These are phyloP conservation scores for Erigeron philadelphicus DNA, from an alignment of 140 eudicot genomes.

Conservation along the genomic window DNA sequence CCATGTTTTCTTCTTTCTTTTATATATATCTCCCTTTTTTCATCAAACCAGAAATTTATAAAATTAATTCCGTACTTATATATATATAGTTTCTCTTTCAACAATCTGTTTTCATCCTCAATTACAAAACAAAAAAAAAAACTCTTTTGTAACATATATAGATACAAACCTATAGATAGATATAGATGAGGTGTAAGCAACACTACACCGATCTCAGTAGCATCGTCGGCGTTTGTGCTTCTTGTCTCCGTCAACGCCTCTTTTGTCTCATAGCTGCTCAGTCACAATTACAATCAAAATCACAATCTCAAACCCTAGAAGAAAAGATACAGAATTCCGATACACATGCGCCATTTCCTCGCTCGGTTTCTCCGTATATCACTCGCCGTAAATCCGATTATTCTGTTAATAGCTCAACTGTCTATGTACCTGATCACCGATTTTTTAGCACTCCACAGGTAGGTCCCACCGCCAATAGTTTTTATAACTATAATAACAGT, in stretches of 20 bases:
- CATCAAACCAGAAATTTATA: too few relatives aligned
- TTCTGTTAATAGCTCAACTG: slow-evolving; percentile 1
- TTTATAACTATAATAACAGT: not conserved
- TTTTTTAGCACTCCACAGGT: slow-evolving; percentile 70
- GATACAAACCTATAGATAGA: slow-evolving; percentile 17
- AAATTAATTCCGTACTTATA: too few relatives aligned
- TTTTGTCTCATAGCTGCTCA: slow-evolving; percentile 42
- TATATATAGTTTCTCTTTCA: too few relatives aligned
- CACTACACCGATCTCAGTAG: slow-evolving; percentile 55
- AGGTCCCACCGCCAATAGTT: slow-evolving; percentile 25
- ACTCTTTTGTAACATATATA: not conserved
- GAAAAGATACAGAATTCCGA: slow-evolving; percentile 24
- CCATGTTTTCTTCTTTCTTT: too few relatives aligned
- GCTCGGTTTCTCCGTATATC: slow-evolving; percentile 84
- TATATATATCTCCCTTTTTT: too few relatives aligned
- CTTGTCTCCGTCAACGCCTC: slow-evolving; percentile 72
- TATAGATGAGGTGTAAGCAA: slow-evolving; percentile 50
- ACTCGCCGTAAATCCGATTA: slow-evolving; percentile 61
- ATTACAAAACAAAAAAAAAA: too few relatives aligned
- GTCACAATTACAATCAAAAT: slow-evolving; percentile 21
- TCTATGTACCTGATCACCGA: slow-evolving; percentile 34
- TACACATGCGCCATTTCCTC: slow-evolving; percentile 48
- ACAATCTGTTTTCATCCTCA: too few relatives aligned
- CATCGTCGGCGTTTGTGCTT: slow-evolving; percentile 65
- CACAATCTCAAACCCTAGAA: slow-evolving; percentile 2